Base-by-base conservation (phyloP, 2,329 filamentous ascomycete genomes). In the Verticillium nonalfalfae region DNA sequence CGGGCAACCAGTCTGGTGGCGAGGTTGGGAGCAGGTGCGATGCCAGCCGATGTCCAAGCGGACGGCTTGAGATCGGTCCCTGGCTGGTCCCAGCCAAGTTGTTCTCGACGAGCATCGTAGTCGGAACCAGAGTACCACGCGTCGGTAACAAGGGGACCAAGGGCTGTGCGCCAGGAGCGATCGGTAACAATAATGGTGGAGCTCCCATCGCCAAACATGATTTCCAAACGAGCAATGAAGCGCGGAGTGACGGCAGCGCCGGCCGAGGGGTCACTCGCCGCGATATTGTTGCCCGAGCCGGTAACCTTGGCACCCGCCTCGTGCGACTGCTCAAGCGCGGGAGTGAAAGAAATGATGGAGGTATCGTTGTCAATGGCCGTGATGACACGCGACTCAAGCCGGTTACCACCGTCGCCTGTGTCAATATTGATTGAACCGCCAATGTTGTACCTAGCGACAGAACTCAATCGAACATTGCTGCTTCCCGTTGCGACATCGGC, bases 151-250 rank as follows among this genome's bases (percentile, higher is more conserved):
- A 61, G 52, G 9, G 60, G 60, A 6, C 60, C 60, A n/a, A 61
- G 57, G 11, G 60, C 35, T 10, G 60, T 56, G 38, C 56, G 60
- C 60, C 60, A 61, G 21, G 57, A 59, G 36, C 60, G 60, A 38
- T 61, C 26, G 45, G 60, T 61, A 21, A 61, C 60, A 36, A 61
- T 59, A 57, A 40, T 15, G 14, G 11, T 15, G 9, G 57, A 45
- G 4, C 11, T 61, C 26, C 36, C 57, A 13, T 61, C 57, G 34
- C 4, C 36, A 38, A 56, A 61, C n/a, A 36, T 57, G 57, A 61
- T 61, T 50, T 61, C 60, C 10, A 61, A 57, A 45, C 60, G 60
- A n/a, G 57, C 60, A 50, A 61, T 61, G n/a, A 61, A 34, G 57
- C 60, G 60, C 6, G 60, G 60, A 2, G 60, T 61, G 40, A 61